Base-by-base conservation (phyloP, 1,284 basidiomycete species). In the Megacollybia platyphylla region DNA sequence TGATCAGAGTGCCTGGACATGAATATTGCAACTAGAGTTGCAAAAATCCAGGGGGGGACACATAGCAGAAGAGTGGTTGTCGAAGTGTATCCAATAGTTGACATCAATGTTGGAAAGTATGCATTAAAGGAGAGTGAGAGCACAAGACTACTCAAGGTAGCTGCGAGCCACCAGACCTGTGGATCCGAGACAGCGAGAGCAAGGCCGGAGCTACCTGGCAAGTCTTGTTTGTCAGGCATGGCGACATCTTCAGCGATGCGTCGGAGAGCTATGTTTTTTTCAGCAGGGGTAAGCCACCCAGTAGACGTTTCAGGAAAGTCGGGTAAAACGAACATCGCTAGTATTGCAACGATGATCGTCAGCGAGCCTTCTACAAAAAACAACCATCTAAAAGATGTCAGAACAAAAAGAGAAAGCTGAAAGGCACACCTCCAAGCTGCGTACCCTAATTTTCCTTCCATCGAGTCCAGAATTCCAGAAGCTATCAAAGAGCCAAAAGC, bases 401-500 rank as follows among this genome's bases (percentile, higher is more conserved):
- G 32, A 11, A 5, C 11, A 13, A 32, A 10, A 6, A 39, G 15
- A 39, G 15, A 7, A 11, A 51, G 57, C 28, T 49, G 75, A 71
- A 24, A 24, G 20, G 5, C 20, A 24, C 3, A 24, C 20, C 81
- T 64, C 87, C 88, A 92, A 1, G 83, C 85, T 1, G 80, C 65
- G 42, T 77, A 73, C 0, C 86, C 86, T 1, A 80, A 60, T 36
- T 66, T 65, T 6, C 77, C 80, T 44, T 87, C 68, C 82, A 87
- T 87, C 24, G 68, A 65, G 44, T 68, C 62, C 46, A 87, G 63
- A 44, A 85, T 83, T 3, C 72, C 79, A 7, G 81, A 85, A 7
- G 83, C 85, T 43, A 90, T 73, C n/a, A 90, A 65, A 0, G 83
- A 69, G 10, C 87, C 86, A 55, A 90, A 89, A 1, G 86, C 87